Evolutionary conservation across 768 basidiomycete species (phyloP).

Genomic region (Macrolepiota albuminosa): DNA sequence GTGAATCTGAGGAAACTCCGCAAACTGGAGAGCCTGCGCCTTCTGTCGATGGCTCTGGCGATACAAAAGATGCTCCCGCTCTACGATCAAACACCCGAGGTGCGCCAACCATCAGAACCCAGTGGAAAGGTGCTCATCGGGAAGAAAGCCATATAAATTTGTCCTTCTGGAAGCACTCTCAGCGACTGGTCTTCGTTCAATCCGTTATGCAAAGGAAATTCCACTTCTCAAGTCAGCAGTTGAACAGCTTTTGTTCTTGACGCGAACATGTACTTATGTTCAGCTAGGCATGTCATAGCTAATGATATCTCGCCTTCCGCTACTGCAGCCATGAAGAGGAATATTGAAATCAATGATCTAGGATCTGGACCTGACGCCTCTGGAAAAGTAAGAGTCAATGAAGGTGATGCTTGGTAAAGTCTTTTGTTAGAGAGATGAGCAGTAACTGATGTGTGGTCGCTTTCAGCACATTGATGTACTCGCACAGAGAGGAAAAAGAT

Average conservation of each 20-base stretch:
- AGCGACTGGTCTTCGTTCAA: constrained; percentile 92
- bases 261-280: constrained; percentile 1
- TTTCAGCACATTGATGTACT: constrained; percentile 82
- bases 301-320: constrained; percentile 89
- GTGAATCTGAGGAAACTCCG: constrained; percentile 4
- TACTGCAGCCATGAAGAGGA: constrained; percentile 78
- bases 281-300: constrained; percentile 79
- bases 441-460: not conserved
- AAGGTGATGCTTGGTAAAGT: constrained; percentile 90
- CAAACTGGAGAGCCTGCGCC: constrained; percentile 1
- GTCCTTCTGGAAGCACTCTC: constrained; percentile 90
- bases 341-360: constrained; percentile 79
- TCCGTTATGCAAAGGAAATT: constrained; percentile 97
- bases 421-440: not conserved
- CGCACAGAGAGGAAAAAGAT: constrained; percentile 64
- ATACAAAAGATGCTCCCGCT: not conserved
- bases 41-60: not conserved
- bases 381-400: constrained; percentile 72
- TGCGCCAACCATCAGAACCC: not conserved
- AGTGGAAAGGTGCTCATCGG: not conserved
- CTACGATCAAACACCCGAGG: constrained; percentile 14
- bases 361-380: constrained; percentile 24
- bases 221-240: constrained; percentile 73
- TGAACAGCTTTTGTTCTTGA: not conserved
- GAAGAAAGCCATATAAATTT: constrained; percentile 49